phyloP scores from a whole-genome alignment of 345 rosid species.

The Corchorus capsularis region DNA sequence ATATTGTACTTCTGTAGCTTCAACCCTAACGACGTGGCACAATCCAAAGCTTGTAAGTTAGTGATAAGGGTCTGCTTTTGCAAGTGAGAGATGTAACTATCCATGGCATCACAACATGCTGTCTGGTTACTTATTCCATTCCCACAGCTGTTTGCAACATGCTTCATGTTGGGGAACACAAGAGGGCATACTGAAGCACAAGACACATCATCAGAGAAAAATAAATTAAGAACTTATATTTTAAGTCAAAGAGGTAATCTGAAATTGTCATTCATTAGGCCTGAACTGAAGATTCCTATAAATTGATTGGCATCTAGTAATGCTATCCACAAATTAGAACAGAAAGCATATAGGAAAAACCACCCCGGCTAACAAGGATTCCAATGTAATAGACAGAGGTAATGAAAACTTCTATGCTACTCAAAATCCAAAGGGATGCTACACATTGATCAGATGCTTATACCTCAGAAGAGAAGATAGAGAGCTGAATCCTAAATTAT shows the following conservation, averaged over 20 bases:
- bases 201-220: neutral
- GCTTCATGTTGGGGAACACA: conserved; percentile 71
- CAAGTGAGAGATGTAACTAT: conserved; percentile 81
- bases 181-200: conserved; percentile 82
- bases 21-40: conserved; percentile 71
- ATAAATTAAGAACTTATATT: neutral
- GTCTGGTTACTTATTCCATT: conserved; percentile 52
- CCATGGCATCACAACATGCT: conserved; percentile 80
- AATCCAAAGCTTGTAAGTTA: conserved; percentile 92
- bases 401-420: neutral
- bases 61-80: conserved; percentile 93
- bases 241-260: neutral
- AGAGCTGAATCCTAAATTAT: neutral
- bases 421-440: conserved; percentile 38
- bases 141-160: conserved; percentile 64
- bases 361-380: conserved; percentile 61
- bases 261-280: no score
- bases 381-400: conserved; percentile 46
- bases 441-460: neutral
- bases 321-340: neutral
- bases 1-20: conserved; percentile 70
- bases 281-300: neutral
- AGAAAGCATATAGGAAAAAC: conserved; percentile 25
- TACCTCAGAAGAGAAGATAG: neutral
- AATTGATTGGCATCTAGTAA: neutral